A percentile compares a stretch with the other conserved stretches of the same genome.
Evolutionary conservation across 2,329 filamentous ascomycete species (phyloP).

Genomic region (Cercospora sp.): DNA sequence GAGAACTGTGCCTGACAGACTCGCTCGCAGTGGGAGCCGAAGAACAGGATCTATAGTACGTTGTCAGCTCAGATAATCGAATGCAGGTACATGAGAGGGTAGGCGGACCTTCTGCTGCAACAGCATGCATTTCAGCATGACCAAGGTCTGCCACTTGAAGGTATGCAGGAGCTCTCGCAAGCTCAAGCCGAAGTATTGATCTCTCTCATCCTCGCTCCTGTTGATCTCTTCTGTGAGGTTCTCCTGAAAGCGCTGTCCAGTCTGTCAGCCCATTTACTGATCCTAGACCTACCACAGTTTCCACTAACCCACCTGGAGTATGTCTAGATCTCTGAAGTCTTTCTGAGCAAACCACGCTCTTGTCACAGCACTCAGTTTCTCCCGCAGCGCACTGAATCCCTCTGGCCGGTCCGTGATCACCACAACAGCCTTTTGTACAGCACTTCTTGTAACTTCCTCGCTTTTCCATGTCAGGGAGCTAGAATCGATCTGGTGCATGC

Average conservation of each 20-base stretch:
- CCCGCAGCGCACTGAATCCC: slow-evolving; percentile 84
- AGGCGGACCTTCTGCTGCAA: slow-evolving; percentile 81
- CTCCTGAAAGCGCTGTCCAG: slow-evolving; percentile 75
- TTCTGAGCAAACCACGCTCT: slow-evolving; percentile 94
- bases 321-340: slow-evolving; percentile 90
- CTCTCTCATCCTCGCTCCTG: slow-evolving; percentile 70
- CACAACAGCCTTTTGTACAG: slow-evolving; percentile 96
- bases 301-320: slow-evolving; percentile 60
- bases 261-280: slow-evolving; percentile 21
- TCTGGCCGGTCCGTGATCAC: slow-evolving; percentile 90
- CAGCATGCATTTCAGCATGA: slow-evolving; percentile 89
- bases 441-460: slow-evolving; percentile 90
- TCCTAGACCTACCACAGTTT: slow-evolving; percentile 5
- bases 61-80: slow-evolving; percentile 12
- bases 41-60: slow-evolving; percentile 85
- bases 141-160: slow-evolving; percentile 91
- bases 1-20: slow-evolving; percentile 99
- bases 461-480: slow-evolving; percentile 74
- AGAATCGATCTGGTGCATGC: slow-evolving; percentile 86
- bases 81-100: background rate
- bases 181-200: slow-evolving; percentile 75
- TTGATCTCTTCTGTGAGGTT: slow-evolving; percentile 64
- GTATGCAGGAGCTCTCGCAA: slow-evolving; percentile 81
- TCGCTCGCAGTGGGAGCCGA: slow-evolving; percentile 91
- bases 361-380: slow-evolving; percentile 86